Evolutionary conservation across 116 monocot genomes (phyloP), one percentile per base, ranked within the genome.

Genomic region (Zostera marina): DNA sequence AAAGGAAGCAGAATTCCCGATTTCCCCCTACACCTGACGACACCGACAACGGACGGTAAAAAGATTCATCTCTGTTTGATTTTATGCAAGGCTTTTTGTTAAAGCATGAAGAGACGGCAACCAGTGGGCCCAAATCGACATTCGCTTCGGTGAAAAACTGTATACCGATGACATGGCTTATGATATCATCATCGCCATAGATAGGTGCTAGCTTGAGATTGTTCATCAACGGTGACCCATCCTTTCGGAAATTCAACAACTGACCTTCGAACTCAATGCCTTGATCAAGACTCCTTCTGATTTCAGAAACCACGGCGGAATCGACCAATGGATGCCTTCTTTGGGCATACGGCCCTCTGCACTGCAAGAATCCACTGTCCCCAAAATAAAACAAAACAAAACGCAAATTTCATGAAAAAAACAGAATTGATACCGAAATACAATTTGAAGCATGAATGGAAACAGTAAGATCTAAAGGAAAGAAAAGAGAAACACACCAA

Each of bases 321-420:
- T 80, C 77, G 8, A 85, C 85, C 41, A 77, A 57, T 4, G 85
- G 81, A 64, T 85, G 85, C 14, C 81, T 68, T 66, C 81, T 80
- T 16, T 81, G 81, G 21, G 81, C 85, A 69, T 70, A 75, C 53
- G 85, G 85, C 6, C 77, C 80, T 77, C 81, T 71, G 53, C 68
- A 81, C 53, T 85, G 85, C 32, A 81, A 70, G 67, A 85, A 85
- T 5, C 85, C 77, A 56, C 85, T 85, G 80, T 38, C 74, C n/a
- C n/a, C n/a, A n/a, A n/a, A n/a, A n/a, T n/a, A n/a, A n/a, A n/a
- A n/a, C 72, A 21, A 15, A 71, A 70, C 32, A 0, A 1, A 58
- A 20, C 15, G 3, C 12, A 22, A 22, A 22, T 22, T 11, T 22
- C 11, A 13, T 21, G n/a, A 60, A 17, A 60, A 44, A 24, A 11